phyloP scores from a whole-genome alignment of 1,284 basidiomycete species.

The Trametes polyzona region DNA sequence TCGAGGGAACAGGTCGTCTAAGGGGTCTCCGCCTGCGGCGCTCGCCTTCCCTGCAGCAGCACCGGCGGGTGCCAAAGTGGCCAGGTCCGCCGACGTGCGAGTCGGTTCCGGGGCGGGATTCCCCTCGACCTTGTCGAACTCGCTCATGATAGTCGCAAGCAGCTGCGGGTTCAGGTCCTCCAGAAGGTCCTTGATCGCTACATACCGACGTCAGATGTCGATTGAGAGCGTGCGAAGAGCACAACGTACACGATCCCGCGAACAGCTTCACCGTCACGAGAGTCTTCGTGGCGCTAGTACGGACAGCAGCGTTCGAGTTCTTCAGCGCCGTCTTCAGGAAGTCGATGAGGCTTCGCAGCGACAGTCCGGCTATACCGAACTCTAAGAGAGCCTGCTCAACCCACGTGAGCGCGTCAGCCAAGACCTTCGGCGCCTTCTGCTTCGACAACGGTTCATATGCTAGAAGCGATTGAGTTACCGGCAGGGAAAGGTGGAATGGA shows the following conservation, averaged over 20 bases:
- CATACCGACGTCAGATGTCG: conserved; percentile 11
- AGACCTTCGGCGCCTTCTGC: conserved; percentile 96
- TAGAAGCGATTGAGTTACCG: conserved; percentile 37
- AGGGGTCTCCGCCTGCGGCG: conserved; percentile 57
- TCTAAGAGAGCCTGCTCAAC: conserved; percentile 89
- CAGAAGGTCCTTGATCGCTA: conserved; percentile 90
- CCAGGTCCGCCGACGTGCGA: conserved; percentile 76
- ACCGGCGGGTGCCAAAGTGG: conserved; percentile 45
- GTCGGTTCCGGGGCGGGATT: conserved; percentile 81
- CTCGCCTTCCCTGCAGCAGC: conserved; percentile 45
- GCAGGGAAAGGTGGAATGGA: background rate
- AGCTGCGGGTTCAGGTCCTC: conserved; percentile 96
- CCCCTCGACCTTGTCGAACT: conserved; percentile 94
- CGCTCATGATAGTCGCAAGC: conserved; percentile 86
- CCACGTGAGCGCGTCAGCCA: conserved; percentile 92
- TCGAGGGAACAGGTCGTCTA: conserved; percentile 95
- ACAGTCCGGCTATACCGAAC: conserved; percentile 90
- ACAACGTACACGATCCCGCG: conserved; percentile 80
- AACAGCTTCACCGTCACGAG: conserved; percentile 92
- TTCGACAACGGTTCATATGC: conserved; percentile 91
- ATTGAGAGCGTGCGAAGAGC: background rate
- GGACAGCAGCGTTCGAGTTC: conserved; percentile 93
- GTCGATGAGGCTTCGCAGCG: conserved; percentile 85
- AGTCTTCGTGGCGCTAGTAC: conserved; percentile 94
- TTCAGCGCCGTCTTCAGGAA: conserved; percentile 88